These are phyloP conservation scores for Globisporangium acanthophoron DNA, from an alignment of 352 stramenopile genomes.

Conservation along the genomic window DNA sequence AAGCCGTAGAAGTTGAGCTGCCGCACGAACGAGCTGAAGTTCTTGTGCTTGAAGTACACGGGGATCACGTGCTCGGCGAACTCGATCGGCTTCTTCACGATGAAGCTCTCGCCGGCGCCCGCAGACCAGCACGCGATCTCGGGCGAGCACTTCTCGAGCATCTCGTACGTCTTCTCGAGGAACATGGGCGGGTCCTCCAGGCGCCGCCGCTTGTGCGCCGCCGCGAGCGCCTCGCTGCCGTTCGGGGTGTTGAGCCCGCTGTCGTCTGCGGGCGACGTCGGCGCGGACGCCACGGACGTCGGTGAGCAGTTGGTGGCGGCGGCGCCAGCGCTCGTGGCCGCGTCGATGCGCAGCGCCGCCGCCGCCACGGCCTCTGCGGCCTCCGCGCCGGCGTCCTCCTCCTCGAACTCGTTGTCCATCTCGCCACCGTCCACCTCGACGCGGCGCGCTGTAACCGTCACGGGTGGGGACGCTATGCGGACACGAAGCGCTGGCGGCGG, in stretches of 20 bases:
- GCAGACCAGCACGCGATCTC: constrained; percentile 75
- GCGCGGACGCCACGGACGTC: constrained; percentile 25
- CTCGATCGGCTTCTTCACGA: constrained; percentile 81
- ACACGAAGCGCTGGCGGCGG: neutral
- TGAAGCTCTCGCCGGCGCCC: constrained; percentile 70
- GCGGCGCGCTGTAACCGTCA: neutral
- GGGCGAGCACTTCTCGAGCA: constrained; percentile 77
- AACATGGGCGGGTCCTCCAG: constrained; percentile 64
- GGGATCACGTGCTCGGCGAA: constrained; percentile 88
- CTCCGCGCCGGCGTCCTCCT: neutral
- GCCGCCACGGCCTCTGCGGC: neutral
- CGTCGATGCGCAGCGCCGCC: constrained; percentile 33
- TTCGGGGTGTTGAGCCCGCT: constrained; percentile 26
- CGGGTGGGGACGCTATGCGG: constrained; percentile 7
- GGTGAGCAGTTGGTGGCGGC: constrained; percentile 16
- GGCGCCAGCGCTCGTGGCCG: constrained; percentile 8
- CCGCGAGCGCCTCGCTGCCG: constrained; percentile 7
- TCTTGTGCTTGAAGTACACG: constrained; percentile 91
- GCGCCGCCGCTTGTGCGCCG: constrained; percentile 26
- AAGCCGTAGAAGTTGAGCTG: constrained; percentile 93
- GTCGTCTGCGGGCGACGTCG: constrained; percentile 28
- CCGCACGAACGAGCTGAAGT: constrained; percentile 91
- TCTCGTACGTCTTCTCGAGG: constrained; percentile 88
- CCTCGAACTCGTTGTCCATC: neutral
- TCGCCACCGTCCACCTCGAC: neutral